Evolutionary conservation across 768 basidiomycete species (phyloP).

Genomic region (Kwoniella botswanensis): DNA sequence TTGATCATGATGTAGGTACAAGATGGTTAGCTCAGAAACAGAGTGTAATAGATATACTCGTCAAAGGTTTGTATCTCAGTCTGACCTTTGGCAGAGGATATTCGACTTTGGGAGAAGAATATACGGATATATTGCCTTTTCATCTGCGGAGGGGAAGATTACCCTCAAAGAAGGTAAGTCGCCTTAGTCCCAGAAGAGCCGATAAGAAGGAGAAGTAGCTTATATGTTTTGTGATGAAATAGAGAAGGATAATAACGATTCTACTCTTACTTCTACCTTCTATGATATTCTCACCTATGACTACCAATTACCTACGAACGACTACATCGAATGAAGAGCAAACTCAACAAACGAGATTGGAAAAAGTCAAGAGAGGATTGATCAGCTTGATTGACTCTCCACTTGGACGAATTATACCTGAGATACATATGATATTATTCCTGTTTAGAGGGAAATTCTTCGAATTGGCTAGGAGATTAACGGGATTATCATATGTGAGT

Average conservation of each 20-base stretch:
- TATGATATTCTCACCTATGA: slow-evolving; percentile 33
- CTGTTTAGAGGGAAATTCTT: slow-evolving; percentile 53
- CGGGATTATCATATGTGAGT: slow-evolving; percentile 56
- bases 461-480: slow-evolving; percentile 52
- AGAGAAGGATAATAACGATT: slow-evolving; percentile 50
- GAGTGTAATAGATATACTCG: slow-evolving; percentile 41
- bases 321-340: neutral
- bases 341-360: neutral
- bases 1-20: slow-evolving; percentile 34
- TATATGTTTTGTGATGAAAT: slow-evolving; percentile 2
- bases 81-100: slow-evolving; percentile 54
- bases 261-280: slow-evolving; percentile 41
- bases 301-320: slow-evolving; percentile 31
- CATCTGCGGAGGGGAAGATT: slow-evolving; percentile 27
- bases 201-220: neutral
- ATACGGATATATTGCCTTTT: slow-evolving; percentile 56
- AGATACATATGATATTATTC: slow-evolving; percentile 55
- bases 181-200: neutral
- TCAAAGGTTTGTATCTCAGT: slow-evolving; percentile 49
- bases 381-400: slow-evolving; percentile 37
- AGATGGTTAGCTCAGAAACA: slow-evolving; percentile 51
- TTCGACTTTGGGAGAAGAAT: slow-evolving; percentile 58
- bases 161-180: slow-evolving; percentile 38
- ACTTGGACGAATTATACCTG: slow-evolving; percentile 37
- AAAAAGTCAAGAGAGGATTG: slow-evolving; percentile 8